phyloP scores from a whole-genome alignment of 2,329 filamentous ascomycete genomes.

The Arthrinium puccinioides region DNA sequence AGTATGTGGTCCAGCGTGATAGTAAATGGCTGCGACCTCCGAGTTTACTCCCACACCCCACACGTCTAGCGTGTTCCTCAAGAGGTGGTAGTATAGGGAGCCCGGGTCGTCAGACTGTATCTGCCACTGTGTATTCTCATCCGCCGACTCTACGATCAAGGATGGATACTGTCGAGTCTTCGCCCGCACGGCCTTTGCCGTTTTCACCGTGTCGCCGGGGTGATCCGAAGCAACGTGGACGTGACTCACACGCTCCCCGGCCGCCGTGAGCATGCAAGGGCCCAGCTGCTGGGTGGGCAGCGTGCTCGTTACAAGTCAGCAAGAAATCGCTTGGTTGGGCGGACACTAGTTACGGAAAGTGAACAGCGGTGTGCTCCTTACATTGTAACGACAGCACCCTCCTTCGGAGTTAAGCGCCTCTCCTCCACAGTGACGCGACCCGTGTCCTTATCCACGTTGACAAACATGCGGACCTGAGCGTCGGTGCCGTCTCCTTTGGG shows the following conservation, averaged over 20 bases:
- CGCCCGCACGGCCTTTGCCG: too few species aligned
- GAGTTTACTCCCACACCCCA: neutral
- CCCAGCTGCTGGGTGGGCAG: neutral
- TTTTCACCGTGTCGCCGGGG: too few species aligned
- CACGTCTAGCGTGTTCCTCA: neutral
- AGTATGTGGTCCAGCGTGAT: slow-evolving; percentile 8
- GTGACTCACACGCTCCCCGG: neutral
- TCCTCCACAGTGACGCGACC: slow-evolving; percentile 1
- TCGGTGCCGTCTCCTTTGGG: slow-evolving; percentile 9
- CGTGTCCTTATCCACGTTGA: slow-evolving; percentile 1
- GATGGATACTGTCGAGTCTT: neutral
- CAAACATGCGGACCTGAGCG: slow-evolving; percentile 8
- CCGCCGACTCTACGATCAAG: neutral
- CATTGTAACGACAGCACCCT: neutral
- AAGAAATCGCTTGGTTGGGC: too few species aligned
- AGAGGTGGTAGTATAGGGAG: neutral
- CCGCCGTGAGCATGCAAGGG: neutral
- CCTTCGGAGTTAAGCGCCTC: neutral
- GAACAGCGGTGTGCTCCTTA: neutral
- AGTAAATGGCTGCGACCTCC: slow-evolving; percentile 9
- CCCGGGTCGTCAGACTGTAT: neutral
- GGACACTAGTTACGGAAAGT: too few species aligned
- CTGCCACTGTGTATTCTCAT: neutral
- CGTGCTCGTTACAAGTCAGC: neutral
- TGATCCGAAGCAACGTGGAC: neutral